These are phyloP conservation scores for Cercospora zeae-maydis DNA, from an alignment of 2,329 filamentous ascomycete genomes.

Conservation along the genomic window DNA sequence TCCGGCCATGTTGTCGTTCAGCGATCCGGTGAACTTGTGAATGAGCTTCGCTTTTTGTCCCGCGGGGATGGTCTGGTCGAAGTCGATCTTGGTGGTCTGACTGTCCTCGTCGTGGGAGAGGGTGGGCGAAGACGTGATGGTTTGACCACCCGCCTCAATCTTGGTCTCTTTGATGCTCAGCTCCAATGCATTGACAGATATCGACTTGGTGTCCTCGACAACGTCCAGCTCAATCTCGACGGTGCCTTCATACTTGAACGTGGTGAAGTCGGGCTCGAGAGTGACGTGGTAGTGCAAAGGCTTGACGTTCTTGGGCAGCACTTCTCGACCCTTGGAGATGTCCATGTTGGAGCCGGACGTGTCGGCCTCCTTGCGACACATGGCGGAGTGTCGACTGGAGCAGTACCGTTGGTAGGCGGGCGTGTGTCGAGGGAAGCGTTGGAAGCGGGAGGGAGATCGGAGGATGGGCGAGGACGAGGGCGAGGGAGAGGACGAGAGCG, in stretches of 20 bases:
- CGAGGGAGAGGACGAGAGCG: too few relatives aligned
- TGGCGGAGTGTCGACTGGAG: conserved; percentile 67
- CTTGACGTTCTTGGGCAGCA: conserved; percentile 87
- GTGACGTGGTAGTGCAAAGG: conserved; percentile 90
- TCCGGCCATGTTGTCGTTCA: conserved; percentile 95
- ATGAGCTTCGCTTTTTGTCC: conserved; percentile 74
- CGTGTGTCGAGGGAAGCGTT: conserved; percentile 4
- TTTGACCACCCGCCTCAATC: conserved; percentile 58
- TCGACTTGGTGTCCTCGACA: conserved; percentile 74
- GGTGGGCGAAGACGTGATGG: conserved; percentile 59
- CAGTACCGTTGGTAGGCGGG: conserved; percentile 53
- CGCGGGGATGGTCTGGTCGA: conserved; percentile 67
- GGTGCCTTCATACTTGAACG: conserved; percentile 79
- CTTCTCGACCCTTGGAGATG: conserved; percentile 67
- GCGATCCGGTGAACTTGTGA: conserved; percentile 70
- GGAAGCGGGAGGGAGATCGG: conserved; percentile 1
- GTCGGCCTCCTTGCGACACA: conserved; percentile 63
- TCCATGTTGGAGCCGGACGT: conserved; percentile 56
- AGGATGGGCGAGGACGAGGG: too few relatives aligned
- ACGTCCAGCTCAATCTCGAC: conserved; percentile 88
- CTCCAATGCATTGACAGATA: conserved; percentile 84
- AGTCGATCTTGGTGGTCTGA: conserved; percentile 78
- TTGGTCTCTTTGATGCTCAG: conserved; percentile 75
- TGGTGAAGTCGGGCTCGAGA: conserved; percentile 84
- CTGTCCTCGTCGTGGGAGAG: conserved; percentile 72